Evolutionary conservation across 1,284 basidiomycete genomes (phyloP), one percentile per base, ranked within the genome.

Genomic region (Marasmius oreades): DNA sequence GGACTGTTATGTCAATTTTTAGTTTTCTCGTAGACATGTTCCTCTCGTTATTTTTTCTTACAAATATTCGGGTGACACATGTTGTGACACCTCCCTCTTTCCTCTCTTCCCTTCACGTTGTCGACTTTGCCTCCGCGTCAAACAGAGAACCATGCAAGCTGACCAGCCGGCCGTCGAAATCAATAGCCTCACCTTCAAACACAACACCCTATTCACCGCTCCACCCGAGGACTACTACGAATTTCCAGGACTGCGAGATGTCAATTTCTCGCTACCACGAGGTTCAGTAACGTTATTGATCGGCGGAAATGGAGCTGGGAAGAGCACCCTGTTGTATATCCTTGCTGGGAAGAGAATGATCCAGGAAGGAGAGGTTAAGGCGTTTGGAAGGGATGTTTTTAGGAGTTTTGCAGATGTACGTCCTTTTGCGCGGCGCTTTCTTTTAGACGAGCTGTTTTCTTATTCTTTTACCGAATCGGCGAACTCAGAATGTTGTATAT

Each of bases 291-390:
- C 45, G 20, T 24, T 47, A 12, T 24, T 47, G 7, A 47, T 47
- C 7, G 45, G 45, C 26, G 45, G 45, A 5, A 47, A 47, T 24
- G 45, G 45, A 90, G 93, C 93, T 51, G 96, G 96, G n/a, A 99
- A 99, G 72, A 96, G 94, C 24, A 98, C 96, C 1, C 76, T 99
- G 16, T 80, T 99, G 16, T 91, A 97, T 64, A 90, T 99, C 58
- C 80, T 98, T 6, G 96, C 96, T 0, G 96, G 96, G 4, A 99
- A 98, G 73, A 80, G 88, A 20, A 81, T 98, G 61, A 84, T 93
- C 18, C 36, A 44, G 51, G 48, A 28, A 18, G 36, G 22, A 80
- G 73, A 44, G 68, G 72, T 5, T 70, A 77, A 53, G 81, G 76
- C 55, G 78, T 85, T 22, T 77, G 91, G 81, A 23, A 78, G 79